These are phyloP conservation scores for Pyrrhoderma lamaoense DNA, from an alignment of 1,284 basidiomycete genomes.

Conservation along the genomic window DNA sequence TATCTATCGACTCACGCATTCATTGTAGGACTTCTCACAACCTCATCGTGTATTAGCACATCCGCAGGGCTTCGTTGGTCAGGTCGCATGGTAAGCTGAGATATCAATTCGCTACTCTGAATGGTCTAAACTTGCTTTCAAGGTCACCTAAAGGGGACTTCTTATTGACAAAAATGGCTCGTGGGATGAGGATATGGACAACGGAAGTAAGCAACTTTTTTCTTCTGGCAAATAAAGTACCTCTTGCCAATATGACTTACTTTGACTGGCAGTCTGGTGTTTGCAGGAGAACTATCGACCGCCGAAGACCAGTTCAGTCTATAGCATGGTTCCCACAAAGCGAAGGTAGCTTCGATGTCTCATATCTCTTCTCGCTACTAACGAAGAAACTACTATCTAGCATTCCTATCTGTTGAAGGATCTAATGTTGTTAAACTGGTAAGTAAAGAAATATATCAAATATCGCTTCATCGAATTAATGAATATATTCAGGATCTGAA, in stretches of 20 bases:
- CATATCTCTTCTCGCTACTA: too few species aligned
- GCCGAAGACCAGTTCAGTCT: slow-evolving; percentile 52
- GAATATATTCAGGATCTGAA: slow-evolving; percentile 47
- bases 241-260: too few species aligned
- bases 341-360: slow-evolving; percentile 51
- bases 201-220: slow-evolving; percentile 42
- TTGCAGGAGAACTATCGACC: slow-evolving; percentile 63
- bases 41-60: slow-evolving; percentile 62
- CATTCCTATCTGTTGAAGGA: slow-evolving; percentile 51
- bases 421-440: slow-evolving; percentile 45
- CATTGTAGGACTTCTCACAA: slow-evolving; percentile 15
- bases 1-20: too few species aligned
- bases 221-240: slow-evolving; percentile 15
- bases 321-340: slow-evolving; percentile 67
- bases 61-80: slow-evolving; percentile 66
- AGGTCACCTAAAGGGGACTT: slow-evolving; percentile 63
- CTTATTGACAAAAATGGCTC: slow-evolving; percentile 58
- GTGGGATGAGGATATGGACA: slow-evolving; percentile 68
- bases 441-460: slow-evolving; percentile 13
- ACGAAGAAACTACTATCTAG: slow-evolving; percentile 24
- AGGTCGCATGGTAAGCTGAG: slow-evolving; percentile 60
- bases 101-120: too few species aligned
- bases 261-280: slow-evolving; percentile 50
- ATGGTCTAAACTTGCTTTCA: slow-evolving; percentile 5
- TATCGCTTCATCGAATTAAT: too few species aligned